These are phyloP conservation scores for Pichia occidentalis DNA, from an alignment of 805 yeast species.

Conservation along the genomic window DNA sequence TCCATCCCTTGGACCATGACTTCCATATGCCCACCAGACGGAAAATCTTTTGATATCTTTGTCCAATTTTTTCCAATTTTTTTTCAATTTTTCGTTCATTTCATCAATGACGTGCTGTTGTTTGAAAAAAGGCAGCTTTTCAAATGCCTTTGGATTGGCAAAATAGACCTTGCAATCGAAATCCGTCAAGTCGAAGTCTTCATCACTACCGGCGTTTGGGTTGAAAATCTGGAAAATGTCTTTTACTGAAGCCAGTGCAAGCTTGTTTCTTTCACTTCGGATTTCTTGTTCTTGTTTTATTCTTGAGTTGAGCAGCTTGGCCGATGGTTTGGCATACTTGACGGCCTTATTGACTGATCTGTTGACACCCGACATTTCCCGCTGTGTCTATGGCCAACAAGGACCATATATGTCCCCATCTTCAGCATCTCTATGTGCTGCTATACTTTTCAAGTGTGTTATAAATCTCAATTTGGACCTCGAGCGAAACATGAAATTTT, in stretches of 20 bases:
- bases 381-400: too few relatives aligned
- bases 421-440: too few relatives aligned
- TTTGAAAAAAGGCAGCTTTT: conserved; percentile 40
- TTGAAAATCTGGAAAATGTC: conserved; percentile 32
- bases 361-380: too few relatives aligned
- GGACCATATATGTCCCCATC: too few relatives aligned
- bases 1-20: conserved; percentile 63
- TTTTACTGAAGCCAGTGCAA: conserved; percentile 35
- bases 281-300: conserved; percentile 25
- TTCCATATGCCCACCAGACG: conserved; percentile 60
- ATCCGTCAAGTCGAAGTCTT: conserved; percentile 26
- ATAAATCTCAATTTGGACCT: too few relatives aligned
- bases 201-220: conserved; percentile 27
- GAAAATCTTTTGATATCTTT: conserved; percentile 46
- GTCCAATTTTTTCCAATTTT: conserved; percentile 50
- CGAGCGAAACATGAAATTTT: too few relatives aligned
- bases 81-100: conserved; percentile 37
- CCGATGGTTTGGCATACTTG: conserved; percentile 20
- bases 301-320: conserved; percentile 16
- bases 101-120: conserved; percentile 51
- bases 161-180: conserved; percentile 31
- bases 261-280: conserved; percentile 28
- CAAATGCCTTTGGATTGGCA: conserved; percentile 25
- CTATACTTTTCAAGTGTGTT: too few relatives aligned
- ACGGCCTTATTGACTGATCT: conserved; percentile 5